Percentiles rank a stretch among this genome's conserved stretches.
phyloP scores from a whole-genome alignment of 1,139 yeast species.

The Pichia sp. region DNA sequence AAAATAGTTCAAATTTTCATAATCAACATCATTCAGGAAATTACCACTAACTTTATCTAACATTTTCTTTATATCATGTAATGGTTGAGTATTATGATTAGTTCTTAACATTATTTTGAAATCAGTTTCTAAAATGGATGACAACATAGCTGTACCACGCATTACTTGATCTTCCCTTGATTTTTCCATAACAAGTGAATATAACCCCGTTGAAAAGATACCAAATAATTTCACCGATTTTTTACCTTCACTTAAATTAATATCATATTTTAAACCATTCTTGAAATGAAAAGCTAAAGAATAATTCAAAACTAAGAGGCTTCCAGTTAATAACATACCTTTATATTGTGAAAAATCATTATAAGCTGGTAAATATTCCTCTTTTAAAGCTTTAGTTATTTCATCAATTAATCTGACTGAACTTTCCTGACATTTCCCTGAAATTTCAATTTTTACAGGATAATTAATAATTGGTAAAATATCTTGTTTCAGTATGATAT shows the following conservation, averaged over 20 bases:
- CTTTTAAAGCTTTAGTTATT: background rate
- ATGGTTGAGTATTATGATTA: background rate
- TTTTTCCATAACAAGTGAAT: constrained; percentile 11
- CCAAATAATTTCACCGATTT: constrained; percentile 10
- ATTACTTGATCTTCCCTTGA: background rate
- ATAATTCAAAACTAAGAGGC: constrained; percentile 9
- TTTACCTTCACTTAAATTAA: constrained; percentile 7
- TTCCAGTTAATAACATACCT: constrained; percentile 3
- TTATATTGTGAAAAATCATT: background rate
- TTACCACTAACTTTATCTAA: constrained; percentile 6
- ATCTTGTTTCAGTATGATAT: constrained; percentile 7
- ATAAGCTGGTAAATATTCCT: background rate
- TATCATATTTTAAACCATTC: constrained; percentile 7
- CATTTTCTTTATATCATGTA: constrained; percentile 8
- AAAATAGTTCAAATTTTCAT: constrained; percentile 8
- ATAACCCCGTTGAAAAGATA: constrained; percentile 13
- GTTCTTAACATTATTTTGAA: background rate
- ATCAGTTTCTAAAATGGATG: background rate
- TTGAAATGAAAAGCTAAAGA: constrained; percentile 14
- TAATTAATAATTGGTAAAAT: constrained; percentile 2
- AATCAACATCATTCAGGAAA: constrained; percentile 2
- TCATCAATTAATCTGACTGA: background rate
- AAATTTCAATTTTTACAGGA: background rate
- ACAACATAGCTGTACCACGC: background rate
- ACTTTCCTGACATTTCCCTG: background rate